Evolutionary conservation across 2,329 filamentous ascomycete genomes (phyloP), one percentile per base, ranked within the genome.

Genomic region (Mycosphaerella sp.): DNA sequence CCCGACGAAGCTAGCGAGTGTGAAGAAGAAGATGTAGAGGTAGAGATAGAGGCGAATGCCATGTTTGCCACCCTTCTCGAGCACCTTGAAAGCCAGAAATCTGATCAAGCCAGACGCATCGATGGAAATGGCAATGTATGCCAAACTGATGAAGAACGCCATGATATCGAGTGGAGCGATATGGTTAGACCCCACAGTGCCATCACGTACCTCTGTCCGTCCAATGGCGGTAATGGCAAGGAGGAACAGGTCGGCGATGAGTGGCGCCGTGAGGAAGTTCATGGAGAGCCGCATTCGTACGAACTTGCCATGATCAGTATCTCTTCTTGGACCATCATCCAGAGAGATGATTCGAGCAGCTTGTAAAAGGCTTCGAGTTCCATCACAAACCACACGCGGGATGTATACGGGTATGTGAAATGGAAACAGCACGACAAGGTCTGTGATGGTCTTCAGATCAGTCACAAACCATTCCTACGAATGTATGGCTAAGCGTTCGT

Each of bases 91-190:
- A 0, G 85, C 84, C 17, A 87, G 64, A 56, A 75, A 88, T 49
- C 84, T 73, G 60, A 88, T 87, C 13, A 88, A 72, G 3, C 85
- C 85, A 0, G 85, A 87, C 2, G 85, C 84, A 57, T 88, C 85
- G 53, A 88, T 86, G 0, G 84, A 87, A 41, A 89, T 86, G 41
- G 85, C 85, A 53, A 88, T 87, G 60, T 88, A 89, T 2, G 85
- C 85, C 41, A 64, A 50, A 0, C 83, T 85, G 39, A 88, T 72
- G 69, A 89, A 88, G 69, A 88, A 88, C 13, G 75, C 70, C 82
- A 88, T 86, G 54, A 87, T 87, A 54, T 88, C 84, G 58, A 86
- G 76, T 0, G 85, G 85, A 2, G 74, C 73, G 58, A 89, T 88
- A 61, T 81, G 73, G 59, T 85, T 71, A 1, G 81, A 73, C 0